Evolutionary conservation across 169 alveolate species (phyloP), one percentile per base, ranked within the genome.

Genomic region (Plasmodium knowlesi): DNA sequence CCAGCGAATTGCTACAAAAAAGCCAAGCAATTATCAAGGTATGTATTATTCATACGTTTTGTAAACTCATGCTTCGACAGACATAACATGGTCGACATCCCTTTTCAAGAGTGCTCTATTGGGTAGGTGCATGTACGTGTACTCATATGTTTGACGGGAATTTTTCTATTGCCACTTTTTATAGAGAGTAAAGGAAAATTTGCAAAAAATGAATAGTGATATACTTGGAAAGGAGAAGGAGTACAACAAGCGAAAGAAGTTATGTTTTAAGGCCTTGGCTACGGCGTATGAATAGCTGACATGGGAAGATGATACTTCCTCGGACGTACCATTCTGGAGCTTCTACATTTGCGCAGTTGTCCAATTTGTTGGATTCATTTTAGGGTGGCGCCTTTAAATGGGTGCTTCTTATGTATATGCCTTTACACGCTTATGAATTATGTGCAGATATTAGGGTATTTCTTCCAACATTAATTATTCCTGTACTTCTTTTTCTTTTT

Each of bases 231-330:
- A 90, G 76, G 92, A 90, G 37, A 90, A 90, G 32, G 95, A 90
- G 73, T 90, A 90, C 76, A 80, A 41, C 71, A 90, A 90, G 54
- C 53, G 95, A 70, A 90, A 90, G 83, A 90, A 90, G 50, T 82
- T 90, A 82, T 90, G 95, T 46, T 81, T 81, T 34, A 90, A 90
- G 57, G 95, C 95, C 37, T 82, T 90, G 71, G 84, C 83, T 9
- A 90, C 95, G 72, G 95, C 92, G 19, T 90, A 90, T 43, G 95
- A 90, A 90, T 90, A 71, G 53, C 72, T 16, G 83, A 41, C 39
- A 8, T 5, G 30, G 12, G 46, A 39, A 46, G 39, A 32, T 19
- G 39, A 32, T 19, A 30, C 83, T 9, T 74, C 30, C 22, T 25
- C n/a, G 22, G 30, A 41, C 57, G 16, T 46, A 10, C n/a, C 57